Evolutionary conservation across 257 asterid genomes (phyloP).

Genomic region (Coffea canephora): DNA sequence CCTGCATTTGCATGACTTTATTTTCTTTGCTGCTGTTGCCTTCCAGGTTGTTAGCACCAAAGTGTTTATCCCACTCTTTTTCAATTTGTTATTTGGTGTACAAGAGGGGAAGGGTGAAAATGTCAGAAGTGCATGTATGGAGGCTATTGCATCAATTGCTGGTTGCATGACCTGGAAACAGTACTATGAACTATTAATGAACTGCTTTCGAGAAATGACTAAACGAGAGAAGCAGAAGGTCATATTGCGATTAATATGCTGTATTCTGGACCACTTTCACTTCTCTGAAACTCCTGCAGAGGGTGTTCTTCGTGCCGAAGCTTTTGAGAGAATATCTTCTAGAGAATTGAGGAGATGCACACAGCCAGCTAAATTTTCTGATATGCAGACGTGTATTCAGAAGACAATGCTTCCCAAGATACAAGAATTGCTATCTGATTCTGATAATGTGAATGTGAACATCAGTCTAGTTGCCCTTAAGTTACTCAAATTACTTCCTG

Average conservation of each 20-base stretch:
- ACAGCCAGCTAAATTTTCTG: constrained; percentile 27
- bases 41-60: constrained; percentile 63
- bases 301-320: constrained; percentile 41
- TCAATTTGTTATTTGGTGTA: constrained; percentile 63
- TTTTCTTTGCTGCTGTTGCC: constrained; percentile 6
- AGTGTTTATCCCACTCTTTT: constrained; percentile 78
- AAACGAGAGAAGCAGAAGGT: constrained; percentile 74
- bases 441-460: constrained; percentile 69
- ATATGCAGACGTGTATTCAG: constrained; percentile 50
- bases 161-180: constrained; percentile 74
- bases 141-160: constrained; percentile 74
- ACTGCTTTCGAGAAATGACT: constrained; percentile 74
- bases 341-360: constrained; percentile 23
- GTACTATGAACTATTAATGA: constrained; percentile 54
- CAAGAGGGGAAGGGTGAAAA: constrained; percentile 88
- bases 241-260: constrained; percentile 61
- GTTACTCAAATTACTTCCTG: constrained; percentile 76
- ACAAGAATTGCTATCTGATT: constrained; percentile 65
- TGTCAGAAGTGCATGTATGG: constrained; percentile 72
- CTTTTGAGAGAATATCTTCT: constrained; percentile 28
- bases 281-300: constrained; percentile 47
- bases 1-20: constrained; percentile 12
- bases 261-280: constrained; percentile 76
- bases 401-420: constrained; percentile 68
- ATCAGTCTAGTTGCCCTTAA: constrained; percentile 25